These are phyloP conservation scores for Jacaranda copaia DNA, from an alignment of 257 asterid genomes.

Conservation along the genomic window DNA sequence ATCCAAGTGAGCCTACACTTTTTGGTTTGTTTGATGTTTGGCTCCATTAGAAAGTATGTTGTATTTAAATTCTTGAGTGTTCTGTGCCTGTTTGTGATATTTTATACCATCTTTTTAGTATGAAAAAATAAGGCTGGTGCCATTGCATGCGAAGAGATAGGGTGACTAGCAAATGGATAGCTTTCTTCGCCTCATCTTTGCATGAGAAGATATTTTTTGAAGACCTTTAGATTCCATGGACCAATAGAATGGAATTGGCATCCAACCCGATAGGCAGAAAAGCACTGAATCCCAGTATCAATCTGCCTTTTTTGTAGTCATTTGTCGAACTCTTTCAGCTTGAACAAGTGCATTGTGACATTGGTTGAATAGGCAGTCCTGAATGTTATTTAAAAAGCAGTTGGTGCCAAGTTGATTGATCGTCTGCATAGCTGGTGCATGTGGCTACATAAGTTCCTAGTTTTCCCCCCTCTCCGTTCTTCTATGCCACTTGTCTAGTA, in stretches of 20 bases:
- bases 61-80: background rate
- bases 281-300: too few species aligned
- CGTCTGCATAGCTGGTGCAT: background rate
- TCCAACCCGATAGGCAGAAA: too few species aligned
- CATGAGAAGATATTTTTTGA: too few species aligned
- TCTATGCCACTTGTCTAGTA: background rate
- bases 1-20: background rate
- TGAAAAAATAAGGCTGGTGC: background rate
- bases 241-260: too few species aligned
- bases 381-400: background rate
- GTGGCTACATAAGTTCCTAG: background rate
- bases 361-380: too few species aligned
- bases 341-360: too few species aligned
- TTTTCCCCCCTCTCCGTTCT: background rate
- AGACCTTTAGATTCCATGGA: too few species aligned
- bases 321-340: too few species aligned
- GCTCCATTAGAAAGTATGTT: background rate
- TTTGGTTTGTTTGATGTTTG: background rate
- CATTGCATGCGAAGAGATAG: background rate
- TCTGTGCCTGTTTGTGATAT: background rate
- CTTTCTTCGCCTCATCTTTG: background rate
- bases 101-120: background rate
- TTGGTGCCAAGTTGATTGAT: background rate
- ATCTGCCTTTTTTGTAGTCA: too few species aligned
- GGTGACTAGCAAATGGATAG: background rate